Evolutionary conservation across 2,329 filamentous ascomycete species (phyloP).

Genomic region (Monosporascus sp.): DNA sequence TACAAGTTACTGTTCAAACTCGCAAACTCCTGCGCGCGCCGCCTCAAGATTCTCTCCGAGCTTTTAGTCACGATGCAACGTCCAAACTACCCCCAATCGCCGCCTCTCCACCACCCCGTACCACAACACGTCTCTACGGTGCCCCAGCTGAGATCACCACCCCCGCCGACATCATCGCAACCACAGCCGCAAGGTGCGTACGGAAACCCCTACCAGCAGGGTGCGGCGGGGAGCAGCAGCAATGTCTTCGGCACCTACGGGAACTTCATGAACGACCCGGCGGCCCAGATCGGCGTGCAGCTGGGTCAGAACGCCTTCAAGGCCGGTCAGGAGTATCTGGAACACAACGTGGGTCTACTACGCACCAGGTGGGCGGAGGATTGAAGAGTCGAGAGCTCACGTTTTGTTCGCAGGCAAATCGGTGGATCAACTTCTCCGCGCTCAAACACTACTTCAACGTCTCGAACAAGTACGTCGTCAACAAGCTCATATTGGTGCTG

Average conservation of each 20-base stretch:
- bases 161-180: conserved; percentile 66
- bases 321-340: conserved; percentile 89
- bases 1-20: too few relatives aligned
- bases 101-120: conserved; percentile 92
- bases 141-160: conserved; percentile 91
- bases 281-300: conserved; percentile 90
- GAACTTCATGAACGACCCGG: conserved; percentile 92
- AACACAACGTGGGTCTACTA: conserved; percentile 71
- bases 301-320: conserved; percentile 88
- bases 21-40: too few relatives aligned
- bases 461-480: conserved; percentile 92
- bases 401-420: conserved; percentile 41
- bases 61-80: conserved; percentile 67
- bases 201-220: conserved; percentile 70
- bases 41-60: background rate
- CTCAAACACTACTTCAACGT: conserved; percentile 99
- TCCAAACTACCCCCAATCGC: conserved; percentile 77
- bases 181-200: conserved; percentile 62
- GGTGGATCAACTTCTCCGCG: conserved; percentile 85
- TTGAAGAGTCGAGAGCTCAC: conserved; percentile 2
- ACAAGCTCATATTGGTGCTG: conserved; percentile 87
- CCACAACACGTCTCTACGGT: conserved; percentile 98
- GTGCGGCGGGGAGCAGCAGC: conserved; percentile 40
- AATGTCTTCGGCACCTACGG: conserved; percentile 70
- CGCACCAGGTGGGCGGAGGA: background rate